phyloP scores from a whole-genome alignment of 345 rosid genomes.

The Hibiscus mutabilis region DNA sequence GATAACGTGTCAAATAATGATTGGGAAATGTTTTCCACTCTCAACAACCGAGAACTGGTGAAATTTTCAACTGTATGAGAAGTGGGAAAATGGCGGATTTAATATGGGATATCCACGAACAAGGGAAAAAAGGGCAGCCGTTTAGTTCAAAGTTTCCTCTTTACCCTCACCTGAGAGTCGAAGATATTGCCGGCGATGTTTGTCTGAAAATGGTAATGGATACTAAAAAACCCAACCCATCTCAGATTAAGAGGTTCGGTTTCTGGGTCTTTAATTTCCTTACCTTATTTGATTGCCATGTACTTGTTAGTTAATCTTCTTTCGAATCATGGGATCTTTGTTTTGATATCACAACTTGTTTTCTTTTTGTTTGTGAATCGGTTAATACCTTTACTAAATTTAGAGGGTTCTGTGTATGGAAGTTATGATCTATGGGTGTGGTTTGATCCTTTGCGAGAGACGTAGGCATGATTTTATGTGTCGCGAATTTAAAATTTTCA shows the following conservation, averaged over 20 bases:
- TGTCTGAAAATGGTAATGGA: slow-evolving; percentile 31
- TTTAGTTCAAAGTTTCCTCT: not conserved
- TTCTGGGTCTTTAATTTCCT: slow-evolving; percentile 5
- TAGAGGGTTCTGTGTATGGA: not conserved
- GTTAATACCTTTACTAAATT: not conserved
- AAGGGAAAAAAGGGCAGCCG: not conserved
- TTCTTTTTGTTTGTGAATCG: not conserved
- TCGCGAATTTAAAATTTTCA: too few relatives aligned
- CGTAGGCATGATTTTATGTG: too few relatives aligned
- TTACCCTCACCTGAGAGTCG: not conserved
- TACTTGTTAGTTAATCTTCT: not conserved
- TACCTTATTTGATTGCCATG: not conserved
- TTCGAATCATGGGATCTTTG: not conserved
- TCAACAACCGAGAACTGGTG: not conserved
- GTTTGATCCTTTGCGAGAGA: not conserved
- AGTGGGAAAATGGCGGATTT: not conserved
- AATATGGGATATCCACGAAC: slow-evolving; percentile 11
- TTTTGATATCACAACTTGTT: not conserved
- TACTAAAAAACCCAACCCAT: slow-evolving; percentile 12
- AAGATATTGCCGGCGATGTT: not conserved
- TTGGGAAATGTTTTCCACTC: slow-evolving; percentile 10
- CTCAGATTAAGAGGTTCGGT: slow-evolving; percentile 33
- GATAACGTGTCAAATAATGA: not conserved
- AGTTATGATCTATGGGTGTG: not conserved
- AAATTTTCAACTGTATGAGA: too few relatives aligned